Conservation (phyloP, 305 asterid genomes). For the Fraxinus velutina region DNA sequence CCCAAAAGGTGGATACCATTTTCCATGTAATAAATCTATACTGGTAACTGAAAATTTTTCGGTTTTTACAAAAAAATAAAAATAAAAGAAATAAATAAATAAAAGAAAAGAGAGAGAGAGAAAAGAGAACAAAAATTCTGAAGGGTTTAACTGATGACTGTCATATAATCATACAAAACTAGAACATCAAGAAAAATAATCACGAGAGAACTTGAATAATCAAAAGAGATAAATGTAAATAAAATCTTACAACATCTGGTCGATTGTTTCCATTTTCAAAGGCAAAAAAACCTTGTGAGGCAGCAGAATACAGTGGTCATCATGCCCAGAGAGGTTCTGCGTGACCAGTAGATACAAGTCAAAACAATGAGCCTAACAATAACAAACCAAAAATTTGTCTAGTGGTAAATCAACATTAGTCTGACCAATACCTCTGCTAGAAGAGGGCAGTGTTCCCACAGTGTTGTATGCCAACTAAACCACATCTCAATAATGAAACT, state of each 20-base stretch:
- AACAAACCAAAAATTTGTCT: constrained; percentile 3
- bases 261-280: constrained; percentile 47
- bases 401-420: not conserved
- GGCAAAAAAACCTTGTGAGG: constrained; percentile 71
- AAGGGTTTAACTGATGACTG: not conserved
- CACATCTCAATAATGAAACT: constrained; percentile 75
- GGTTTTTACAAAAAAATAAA: not conserved
- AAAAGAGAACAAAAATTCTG: not conserved
- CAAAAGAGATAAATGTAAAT: not conserved
- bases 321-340: constrained; percentile 42
- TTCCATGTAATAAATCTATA: not conserved
- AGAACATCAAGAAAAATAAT: not conserved
- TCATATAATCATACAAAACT: not conserved
- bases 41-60: not conserved
- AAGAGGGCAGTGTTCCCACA: constrained; percentile 61
- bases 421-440: constrained; percentile 42
- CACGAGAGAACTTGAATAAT: not conserved
- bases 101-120: not conserved
- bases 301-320: constrained; percentile 33
- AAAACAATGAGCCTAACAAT: constrained; percentile 1
- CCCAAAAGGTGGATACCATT: not conserved
- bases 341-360: constrained; percentile 11
- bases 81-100: not conserved
- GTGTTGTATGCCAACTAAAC: constrained; percentile 79
- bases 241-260: constrained; percentile 52